Base-by-base conservation (phyloP, 257 asterid species). In the Plantago ovata region DNA sequence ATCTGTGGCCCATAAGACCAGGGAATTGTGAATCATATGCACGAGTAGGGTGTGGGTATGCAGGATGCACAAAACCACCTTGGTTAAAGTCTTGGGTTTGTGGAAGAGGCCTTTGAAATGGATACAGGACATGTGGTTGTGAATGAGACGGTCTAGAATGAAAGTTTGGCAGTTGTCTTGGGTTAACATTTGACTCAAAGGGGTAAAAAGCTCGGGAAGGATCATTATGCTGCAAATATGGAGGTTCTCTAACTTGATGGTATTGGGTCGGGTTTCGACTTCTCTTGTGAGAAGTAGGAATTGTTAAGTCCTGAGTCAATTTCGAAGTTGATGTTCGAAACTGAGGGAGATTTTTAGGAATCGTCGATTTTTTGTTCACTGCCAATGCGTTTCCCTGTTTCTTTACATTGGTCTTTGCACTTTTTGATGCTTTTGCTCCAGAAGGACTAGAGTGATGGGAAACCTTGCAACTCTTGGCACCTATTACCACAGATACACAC, bases 381-480 rank as follows among this genome's bases (percentile, higher is more conserved):
- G 45, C 47, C 24, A 56, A 56, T 46, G 69, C 38, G 47, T 72
- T 75, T 43, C 69, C 67, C n/a, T 38, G 60, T 51, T 62, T 75
- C 50, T 62, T 50, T 32, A 20, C 60, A 61, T 15, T 61, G 45
- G 53, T 79, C 51, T 63, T 63, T 19, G 20, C 59, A 22, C 42
- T 66, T 36, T 38, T 38, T 24, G 45, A 45, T 64, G 47, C 67
- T 55, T 45, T 68, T 48, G 39, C 46, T 65, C 66, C 60, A 32
- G 77, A 65, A 48, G 77, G 56, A 64, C 64, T 64, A 45, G 43
- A 43, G 40, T 54, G 71, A 62, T 28, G 64, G 64, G 54, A 64
- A 53, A 32, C 57, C 71, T 81, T 81, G 69, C 51, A 68, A 21
- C 56, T 70, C 58, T 69, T 81, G 62, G 28, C 64, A 24, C 67